These are phyloP conservation scores for Ilex paraguariensis DNA, from an alignment of 305 asterid genomes.

Conservation along the genomic window DNA sequence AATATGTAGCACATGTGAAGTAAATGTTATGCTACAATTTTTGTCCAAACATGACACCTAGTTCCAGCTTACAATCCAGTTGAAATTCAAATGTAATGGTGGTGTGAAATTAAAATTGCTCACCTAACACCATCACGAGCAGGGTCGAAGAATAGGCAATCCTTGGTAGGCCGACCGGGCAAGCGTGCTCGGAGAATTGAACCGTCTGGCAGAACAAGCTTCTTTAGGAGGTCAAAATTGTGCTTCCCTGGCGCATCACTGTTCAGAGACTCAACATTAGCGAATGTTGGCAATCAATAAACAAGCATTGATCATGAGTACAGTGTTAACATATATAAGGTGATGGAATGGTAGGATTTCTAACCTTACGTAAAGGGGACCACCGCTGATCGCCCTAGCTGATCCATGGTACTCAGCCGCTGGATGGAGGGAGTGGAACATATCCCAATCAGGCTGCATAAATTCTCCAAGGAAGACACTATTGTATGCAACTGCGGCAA, in stretches of 20 bases:
- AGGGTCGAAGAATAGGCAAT: constrained; percentile 83
- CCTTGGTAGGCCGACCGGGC: constrained; percentile 93
- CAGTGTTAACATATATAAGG: neutral
- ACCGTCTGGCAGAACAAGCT: constrained; percentile 84
- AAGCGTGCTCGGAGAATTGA: constrained; percentile 75
- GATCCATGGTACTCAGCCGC: constrained; percentile 93
- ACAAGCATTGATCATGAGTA: neutral
- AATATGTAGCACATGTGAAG: no score
- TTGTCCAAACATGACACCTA: no score
- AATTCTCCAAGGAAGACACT: constrained; percentile 74
- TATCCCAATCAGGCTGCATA: constrained; percentile 95
- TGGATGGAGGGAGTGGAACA: constrained; percentile 92
- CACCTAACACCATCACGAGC: constrained; percentile 88
- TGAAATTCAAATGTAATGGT: no score
- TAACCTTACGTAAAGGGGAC: constrained; percentile 84
- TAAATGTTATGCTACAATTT: no score
- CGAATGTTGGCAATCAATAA: neutral
- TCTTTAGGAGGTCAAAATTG: constrained; percentile 69
- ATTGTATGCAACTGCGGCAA: constrained; percentile 83
- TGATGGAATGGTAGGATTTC: neutral
- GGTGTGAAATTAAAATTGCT: neutral
- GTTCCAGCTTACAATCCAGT: no score
- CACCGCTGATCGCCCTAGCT: constrained; percentile 90
- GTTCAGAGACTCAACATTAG: constrained; percentile 17
- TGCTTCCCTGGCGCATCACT: constrained; percentile 96